Base-by-base conservation (phyloP, 805 yeast species). In the Yamadazyma nakazawae region DNA sequence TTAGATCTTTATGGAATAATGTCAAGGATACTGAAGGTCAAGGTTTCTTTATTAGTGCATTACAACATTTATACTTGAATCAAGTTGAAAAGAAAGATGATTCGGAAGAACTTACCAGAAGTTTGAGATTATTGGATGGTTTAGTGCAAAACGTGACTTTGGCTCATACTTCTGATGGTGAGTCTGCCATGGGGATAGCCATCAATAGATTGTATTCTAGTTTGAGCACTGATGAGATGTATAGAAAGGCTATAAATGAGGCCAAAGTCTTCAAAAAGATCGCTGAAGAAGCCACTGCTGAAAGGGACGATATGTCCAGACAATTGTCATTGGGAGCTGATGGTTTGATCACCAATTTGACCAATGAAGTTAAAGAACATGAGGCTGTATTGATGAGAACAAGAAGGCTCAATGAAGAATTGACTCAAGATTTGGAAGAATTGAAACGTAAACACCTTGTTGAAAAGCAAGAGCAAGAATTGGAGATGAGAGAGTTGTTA, bases 211-310 rank as follows among this genome's bases (percentile, higher is more conserved):
- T 92, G 39, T 73, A 81, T 48, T 82, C 88, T 37, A 76, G 86
- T 24, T 73, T 91, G 58, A 82, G 83, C 54, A 87, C 96, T 0
- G 97, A 92, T 61, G 96, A 88, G 45, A 83, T 84, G 66, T 96
- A 96, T 11, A 74, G 82, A 43, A 75, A 85, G 49, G 95, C 96
- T 4, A 48, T 66, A 36, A 63, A 59, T 18, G 89, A 79, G 45
- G 73, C 82, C 32, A 75, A 76, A 56, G 79, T 74, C 38, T 75
- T 82, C 35, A 70, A 75, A 5, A 67, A 62, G 47, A 71, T 68
- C 35, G 78, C 83, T 2, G 84, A 81, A 49, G 76, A 74, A 49
- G 81, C 82, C 13, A 63, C 67, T 16, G 80, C 80, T 2, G 89
- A 84, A 57, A 64, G 81, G 48, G 81, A 79, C 60, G 81, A 79